Evolutionary conservation across 306 rosid species (phyloP).

Genomic region (Benincasa hispida): DNA sequence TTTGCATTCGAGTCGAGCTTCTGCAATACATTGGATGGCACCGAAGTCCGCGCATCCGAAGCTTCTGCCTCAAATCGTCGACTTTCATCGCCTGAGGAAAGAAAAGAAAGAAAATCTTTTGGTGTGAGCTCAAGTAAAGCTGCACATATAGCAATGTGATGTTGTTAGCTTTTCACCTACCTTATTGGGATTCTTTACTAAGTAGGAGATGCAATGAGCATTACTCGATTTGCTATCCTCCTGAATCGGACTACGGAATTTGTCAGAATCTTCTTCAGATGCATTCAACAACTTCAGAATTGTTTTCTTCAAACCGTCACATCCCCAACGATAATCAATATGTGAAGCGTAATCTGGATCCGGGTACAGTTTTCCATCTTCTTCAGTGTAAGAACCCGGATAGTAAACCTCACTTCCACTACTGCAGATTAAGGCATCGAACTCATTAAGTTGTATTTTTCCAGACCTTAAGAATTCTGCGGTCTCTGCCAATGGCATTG

Average conservation of each 20-base stretch:
- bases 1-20: constrained; percentile 43
- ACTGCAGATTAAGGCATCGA: constrained; percentile 49
- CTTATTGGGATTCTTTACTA: constrained; percentile 35
- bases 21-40: constrained; percentile 70
- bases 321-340: constrained; percentile 58
- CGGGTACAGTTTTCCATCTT: constrained; percentile 38
- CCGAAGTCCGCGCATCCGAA: constrained; percentile 59
- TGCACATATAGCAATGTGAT: background rate
- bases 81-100: constrained; percentile 40
- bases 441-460: constrained; percentile 33
- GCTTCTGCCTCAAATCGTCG: constrained; percentile 61
- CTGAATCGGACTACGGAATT: constrained; percentile 16
- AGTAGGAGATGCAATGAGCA: constrained; percentile 49
- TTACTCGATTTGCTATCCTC: constrained; percentile 45
- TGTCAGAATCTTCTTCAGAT: constrained; percentile 11
- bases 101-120: background rate
- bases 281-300: constrained; percentile 36
- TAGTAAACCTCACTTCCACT: constrained; percentile 62
- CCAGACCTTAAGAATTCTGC: constrained; percentile 39
- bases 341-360: constrained; percentile 57
- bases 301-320: constrained; percentile 50
- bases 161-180: constrained; percentile 11
- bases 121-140: background rate
- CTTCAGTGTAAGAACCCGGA: constrained; percentile 32
- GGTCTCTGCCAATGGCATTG: constrained; percentile 50